Base-by-base conservation (phyloP, 768 basidiomycete genomes). In the Amanita thiersii region DNA sequence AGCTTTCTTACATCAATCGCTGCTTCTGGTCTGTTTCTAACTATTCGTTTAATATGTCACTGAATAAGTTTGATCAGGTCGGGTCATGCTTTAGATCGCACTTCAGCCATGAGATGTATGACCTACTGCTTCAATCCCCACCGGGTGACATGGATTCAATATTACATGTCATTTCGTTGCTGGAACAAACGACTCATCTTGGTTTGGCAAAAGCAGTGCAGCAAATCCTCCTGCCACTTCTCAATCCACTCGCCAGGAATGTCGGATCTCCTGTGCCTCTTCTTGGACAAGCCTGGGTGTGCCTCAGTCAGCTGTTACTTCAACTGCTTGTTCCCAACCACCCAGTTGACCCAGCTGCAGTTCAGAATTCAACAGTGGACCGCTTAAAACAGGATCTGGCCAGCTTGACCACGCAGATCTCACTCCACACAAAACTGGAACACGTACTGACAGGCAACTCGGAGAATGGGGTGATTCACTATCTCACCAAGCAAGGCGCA, bases 321-420 rank as follows among this genome's bases (percentile, higher is more conserved):
- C 67, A 81, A 3, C 70, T 93, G 14, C 82, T 83, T 53, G 68
- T 98, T 28, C 91, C 96, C 0, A 74, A 89, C 56, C 63, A 76
- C 1, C 90, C 93, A 2, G 62, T 97, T 37, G 96, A 99, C 57
- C 96, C 96, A 19, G 79, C 81, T 5, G 79, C 78, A 17, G 71
- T 81, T 24, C 69, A 78, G 40, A 69, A 64, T 38, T 72, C 65
- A 36, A 62, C 65, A 0, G 52, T 53, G 1, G 57, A 64, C 21
- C 75, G 79, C 20, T 66, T 70, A 55, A 52, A 55, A 20, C 52
- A 65, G 37, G 67, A 77, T 40, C 50, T 63, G 23, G 48, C 55
- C 1, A 51, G 63, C 18, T 49, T 86, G 2, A 47, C 53, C 3
- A 58, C 61, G 2, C 77, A 87, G 56, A 55, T 81, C 5, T 39